Conservation (phyloP, 1,284 basidiomycete genomes). For the Ustilago curta region DNA sequence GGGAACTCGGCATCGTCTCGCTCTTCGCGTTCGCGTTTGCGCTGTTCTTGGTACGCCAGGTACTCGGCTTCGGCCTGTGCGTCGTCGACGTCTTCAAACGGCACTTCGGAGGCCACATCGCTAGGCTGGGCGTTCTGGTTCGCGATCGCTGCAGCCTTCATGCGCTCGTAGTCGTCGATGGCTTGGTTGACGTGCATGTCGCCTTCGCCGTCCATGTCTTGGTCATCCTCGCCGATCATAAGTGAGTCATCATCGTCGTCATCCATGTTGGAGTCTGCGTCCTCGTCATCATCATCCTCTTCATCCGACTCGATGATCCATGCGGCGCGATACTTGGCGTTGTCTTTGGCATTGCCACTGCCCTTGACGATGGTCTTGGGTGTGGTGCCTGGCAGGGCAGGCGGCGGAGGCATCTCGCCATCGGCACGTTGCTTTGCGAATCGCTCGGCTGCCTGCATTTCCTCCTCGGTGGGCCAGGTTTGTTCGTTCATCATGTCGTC, state of each 20-base stretch:
- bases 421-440: slow-evolving; percentile 34
- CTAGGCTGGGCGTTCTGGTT: slow-evolving; percentile 43
- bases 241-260: slow-evolving; percentile 79
- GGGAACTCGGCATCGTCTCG: slow-evolving; percentile 85
- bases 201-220: slow-evolving; percentile 74
- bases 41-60: slow-evolving; percentile 78
- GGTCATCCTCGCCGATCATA: slow-evolving; percentile 78
- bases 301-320: slow-evolving; percentile 67
- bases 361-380: slow-evolving; percentile 62
- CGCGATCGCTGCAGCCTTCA: slow-evolving; percentile 74
- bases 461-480: slow-evolving; percentile 98
- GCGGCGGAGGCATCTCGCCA: slow-evolving; percentile 53
- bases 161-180: slow-evolving; percentile 87
- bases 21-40: slow-evolving; percentile 82
- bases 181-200: slow-evolving; percentile 78
- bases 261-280: slow-evolving; percentile 79
- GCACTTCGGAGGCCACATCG: slow-evolving; percentile 31
- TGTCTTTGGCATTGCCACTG: slow-evolving; percentile 69
- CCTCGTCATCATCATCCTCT: slow-evolving; percentile 57
- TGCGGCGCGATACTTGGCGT: slow-evolving; percentile 61
- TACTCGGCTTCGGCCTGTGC: slow-evolving; percentile 78
- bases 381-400: slow-evolving; percentile 70
- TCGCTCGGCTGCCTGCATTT: slow-evolving; percentile 75
- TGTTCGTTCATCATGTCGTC: slow-evolving; percentile 93
- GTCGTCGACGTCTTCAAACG: slow-evolving; percentile 59